phyloP scores from a whole-genome alignment of 2,329 filamentous ascomycete species.

The Colletotrichum gloeosporioides region DNA sequence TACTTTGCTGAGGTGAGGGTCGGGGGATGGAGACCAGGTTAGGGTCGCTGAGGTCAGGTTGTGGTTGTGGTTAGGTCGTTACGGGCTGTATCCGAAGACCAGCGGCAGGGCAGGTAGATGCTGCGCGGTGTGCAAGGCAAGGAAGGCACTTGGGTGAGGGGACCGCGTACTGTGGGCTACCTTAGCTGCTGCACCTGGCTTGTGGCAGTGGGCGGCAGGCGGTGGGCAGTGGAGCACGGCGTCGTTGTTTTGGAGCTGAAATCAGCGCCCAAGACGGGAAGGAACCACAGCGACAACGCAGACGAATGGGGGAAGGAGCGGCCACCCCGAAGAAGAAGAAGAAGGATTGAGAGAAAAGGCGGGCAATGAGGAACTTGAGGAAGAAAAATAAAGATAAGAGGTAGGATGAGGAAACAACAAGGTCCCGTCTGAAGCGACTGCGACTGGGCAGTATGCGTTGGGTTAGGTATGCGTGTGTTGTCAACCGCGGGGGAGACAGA shows the following conservation, averaged over 20 bases:
- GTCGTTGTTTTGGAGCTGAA: slow-evolving; percentile 15
- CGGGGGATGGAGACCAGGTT: slow-evolving; percentile 11
- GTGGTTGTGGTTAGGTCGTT: background rate
- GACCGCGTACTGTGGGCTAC: background rate
- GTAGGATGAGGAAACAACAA: background rate
- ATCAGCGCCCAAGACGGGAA: background rate
- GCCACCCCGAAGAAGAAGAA: background rate
- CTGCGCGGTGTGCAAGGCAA: background rate
- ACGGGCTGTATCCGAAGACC: background rate
- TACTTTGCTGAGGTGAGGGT: slow-evolving; percentile 4
- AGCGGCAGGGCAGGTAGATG: background rate
- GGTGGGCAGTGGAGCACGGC: slow-evolving; percentile 18
- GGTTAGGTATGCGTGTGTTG: background rate
- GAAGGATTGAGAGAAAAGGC: background rate
- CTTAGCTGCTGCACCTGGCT: background rate
- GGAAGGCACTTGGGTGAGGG: background rate
- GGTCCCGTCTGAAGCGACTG: background rate
- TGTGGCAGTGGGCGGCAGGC: background rate
- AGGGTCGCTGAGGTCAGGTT: slow-evolving; percentile 20
- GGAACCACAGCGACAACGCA: background rate
- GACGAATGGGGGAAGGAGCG: background rate
- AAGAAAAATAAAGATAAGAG: background rate
- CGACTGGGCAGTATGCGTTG: background rate
- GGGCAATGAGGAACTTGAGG: background rate
- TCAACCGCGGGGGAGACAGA: background rate